Evolutionary conservation across 441 rosid genomes (phyloP).

Genomic region (Adansonia grandidieri): DNA sequence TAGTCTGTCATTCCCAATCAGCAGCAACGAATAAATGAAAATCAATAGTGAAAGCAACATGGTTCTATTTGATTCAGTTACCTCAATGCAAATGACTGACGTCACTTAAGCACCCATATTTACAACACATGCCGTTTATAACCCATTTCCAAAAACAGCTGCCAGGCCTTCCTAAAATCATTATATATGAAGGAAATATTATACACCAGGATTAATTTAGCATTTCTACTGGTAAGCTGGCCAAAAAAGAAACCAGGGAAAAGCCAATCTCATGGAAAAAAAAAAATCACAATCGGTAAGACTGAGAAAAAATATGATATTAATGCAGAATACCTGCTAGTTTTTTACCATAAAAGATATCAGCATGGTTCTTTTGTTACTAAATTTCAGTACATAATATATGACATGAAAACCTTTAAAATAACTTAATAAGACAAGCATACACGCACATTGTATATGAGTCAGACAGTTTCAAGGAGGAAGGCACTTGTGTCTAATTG

Average conservation of each 20-base stretch:
- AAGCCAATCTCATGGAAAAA: conserved; percentile 10
- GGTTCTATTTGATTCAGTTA: conserved; percentile 32
- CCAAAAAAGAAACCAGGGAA: background rate
- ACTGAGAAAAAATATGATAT: background rate
- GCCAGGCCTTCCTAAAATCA: conserved; percentile 84
- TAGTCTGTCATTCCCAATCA: background rate
- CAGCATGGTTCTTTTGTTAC: background rate
- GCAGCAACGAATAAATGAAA: background rate
- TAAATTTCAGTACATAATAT: background rate
- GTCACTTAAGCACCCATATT: conserved; percentile 93
- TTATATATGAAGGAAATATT: conserved; percentile 24
- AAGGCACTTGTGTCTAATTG: background rate
- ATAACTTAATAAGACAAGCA: background rate
- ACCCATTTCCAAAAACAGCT: conserved; percentile 93
- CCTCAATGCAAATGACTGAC: conserved; percentile 91
- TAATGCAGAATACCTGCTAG: background rate
- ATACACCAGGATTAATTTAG: background rate
- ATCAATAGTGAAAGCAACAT: background rate
- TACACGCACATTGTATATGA: background rate
- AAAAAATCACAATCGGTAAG: background rate
- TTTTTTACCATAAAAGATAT: background rate
- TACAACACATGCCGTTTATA: conserved; percentile 89
- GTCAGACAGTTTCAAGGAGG: background rate
- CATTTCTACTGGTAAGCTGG: background rate
- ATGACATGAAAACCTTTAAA: background rate